Percentiles rank a stretch among this genome's conserved stretches.
Evolutionary conservation across 306 rosid species (phyloP).

Genomic region (Inga oerstediana): DNA sequence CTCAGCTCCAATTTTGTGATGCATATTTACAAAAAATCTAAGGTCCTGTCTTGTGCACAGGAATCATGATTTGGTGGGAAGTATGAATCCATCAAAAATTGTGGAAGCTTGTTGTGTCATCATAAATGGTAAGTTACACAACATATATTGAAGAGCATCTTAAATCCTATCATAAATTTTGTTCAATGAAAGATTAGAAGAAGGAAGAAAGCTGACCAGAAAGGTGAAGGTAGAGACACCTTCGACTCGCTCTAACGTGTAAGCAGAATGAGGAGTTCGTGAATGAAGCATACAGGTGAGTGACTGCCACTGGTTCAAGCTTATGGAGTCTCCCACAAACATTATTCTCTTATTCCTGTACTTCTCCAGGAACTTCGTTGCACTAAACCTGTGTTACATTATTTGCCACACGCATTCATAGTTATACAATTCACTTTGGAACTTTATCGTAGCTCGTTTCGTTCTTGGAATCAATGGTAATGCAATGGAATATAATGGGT

Average conservation of each 20-base stretch:
- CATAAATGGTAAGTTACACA: background rate
- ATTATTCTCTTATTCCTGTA: slow-evolving; percentile 29
- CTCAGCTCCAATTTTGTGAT: no score
- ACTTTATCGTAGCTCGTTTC: no score
- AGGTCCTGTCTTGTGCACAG: background rate
- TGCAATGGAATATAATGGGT: no score
- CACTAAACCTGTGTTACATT: slow-evolving; percentile 30
- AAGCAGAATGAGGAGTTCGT: background rate
- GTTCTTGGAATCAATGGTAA: background rate
- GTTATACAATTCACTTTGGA: background rate
- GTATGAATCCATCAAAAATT: background rate
- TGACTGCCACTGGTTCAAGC: slow-evolving; percentile 50
- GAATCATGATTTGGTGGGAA: background rate
- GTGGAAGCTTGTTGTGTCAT: background rate
- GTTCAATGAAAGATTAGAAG: background rate
- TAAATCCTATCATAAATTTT: background rate
- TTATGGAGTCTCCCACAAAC: slow-evolving; percentile 48
- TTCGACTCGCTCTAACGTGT: background rate
- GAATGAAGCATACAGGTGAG: slow-evolving; percentile 45
- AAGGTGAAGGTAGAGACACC: slow-evolving; percentile 33
- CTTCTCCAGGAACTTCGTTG: slow-evolving; percentile 30
- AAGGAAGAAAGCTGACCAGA: slow-evolving; percentile 19
- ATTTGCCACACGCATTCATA: background rate
- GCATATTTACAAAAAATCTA: background rate
- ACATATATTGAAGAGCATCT: background rate